Percentiles rank a stretch among this genome's conserved stretches.
Conservation (phyloP, 164 flowering plant species). For the Litsea cubeba region DNA sequence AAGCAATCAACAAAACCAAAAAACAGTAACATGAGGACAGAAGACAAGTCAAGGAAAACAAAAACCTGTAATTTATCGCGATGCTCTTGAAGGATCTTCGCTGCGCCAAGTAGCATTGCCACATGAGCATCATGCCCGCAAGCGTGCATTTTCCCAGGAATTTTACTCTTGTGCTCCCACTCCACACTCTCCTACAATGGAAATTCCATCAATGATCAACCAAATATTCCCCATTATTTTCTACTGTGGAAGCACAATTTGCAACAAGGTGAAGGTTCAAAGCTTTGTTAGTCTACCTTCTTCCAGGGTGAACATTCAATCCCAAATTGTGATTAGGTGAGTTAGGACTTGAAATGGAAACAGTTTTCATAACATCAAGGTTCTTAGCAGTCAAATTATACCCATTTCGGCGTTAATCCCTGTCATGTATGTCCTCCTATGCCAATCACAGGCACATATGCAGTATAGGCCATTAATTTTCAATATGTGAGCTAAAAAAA, state of each 20-base stretch:
- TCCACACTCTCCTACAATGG: constrained; percentile 22
- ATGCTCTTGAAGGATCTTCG: constrained; percentile 29
- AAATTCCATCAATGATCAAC: background rate
- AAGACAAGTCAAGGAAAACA: background rate
- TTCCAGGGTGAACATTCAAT: no score
- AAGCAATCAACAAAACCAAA: background rate
- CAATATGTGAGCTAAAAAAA: no score
- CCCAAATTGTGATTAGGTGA: no score
- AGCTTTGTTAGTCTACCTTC: background rate
- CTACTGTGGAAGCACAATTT: background rate
- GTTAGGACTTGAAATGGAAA: no score
- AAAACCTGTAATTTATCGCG: constrained; percentile 19
- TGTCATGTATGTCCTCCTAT: no score
- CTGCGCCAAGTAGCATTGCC: constrained; percentile 79
- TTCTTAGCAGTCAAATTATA: no score
- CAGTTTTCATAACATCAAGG: no score
- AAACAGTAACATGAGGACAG: background rate
- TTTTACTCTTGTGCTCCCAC: constrained; percentile 75
- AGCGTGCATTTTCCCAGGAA: constrained; percentile 76
- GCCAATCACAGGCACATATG: no score
- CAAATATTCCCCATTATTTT: background rate
- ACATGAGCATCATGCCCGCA: constrained; percentile 83
- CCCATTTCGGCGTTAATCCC: no score
- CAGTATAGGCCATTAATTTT: no score
- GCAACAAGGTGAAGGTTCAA: background rate